A percentile compares a stretch with the other conserved stretches of the same genome.
Evolutionary conservation across 2,329 filamentous ascomycete genomes (phyloP).

Genomic region (Botrytis elliptica): DNA sequence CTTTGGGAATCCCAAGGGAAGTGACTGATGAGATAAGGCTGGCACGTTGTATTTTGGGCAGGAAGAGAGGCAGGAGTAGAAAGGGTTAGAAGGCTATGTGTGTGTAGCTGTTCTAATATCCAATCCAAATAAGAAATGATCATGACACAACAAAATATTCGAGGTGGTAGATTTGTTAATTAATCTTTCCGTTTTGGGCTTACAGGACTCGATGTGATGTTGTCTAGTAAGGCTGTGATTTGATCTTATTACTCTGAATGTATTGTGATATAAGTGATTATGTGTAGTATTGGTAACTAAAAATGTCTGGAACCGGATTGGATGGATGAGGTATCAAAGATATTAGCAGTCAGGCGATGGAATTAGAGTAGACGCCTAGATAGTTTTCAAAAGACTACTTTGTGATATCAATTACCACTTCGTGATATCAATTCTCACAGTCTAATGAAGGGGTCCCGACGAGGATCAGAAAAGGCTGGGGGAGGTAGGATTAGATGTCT

Average conservation of each 20-base stretch:
- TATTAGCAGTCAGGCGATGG: neutral
- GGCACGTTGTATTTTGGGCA: neutral
- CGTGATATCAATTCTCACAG: neutral
- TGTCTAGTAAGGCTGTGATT: too few relatives aligned
- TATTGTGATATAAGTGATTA: neutral
- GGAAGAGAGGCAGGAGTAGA: neutral
- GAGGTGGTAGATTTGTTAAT: neutral
- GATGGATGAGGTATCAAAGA: neutral
- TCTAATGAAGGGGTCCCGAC: neutral
- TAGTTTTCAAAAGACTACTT: neutral
- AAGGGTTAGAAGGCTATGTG: neutral
- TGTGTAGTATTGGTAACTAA: neutral
- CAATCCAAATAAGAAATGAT: neutral
- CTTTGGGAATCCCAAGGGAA: neutral
- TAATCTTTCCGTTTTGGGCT: neutral
- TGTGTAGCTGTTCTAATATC: neutral
- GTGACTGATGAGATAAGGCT: neutral
- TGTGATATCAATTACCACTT: neutral
- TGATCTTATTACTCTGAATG: neutral
- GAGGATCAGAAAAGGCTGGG: neutral
- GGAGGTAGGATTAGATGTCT: neutral
- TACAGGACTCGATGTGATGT: neutral
- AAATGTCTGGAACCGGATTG: neutral
- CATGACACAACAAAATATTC: neutral
- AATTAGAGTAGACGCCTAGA: neutral